Base-by-base conservation (phyloP, 1,284 basidiomycete genomes). In the Somion occarium region DNA sequence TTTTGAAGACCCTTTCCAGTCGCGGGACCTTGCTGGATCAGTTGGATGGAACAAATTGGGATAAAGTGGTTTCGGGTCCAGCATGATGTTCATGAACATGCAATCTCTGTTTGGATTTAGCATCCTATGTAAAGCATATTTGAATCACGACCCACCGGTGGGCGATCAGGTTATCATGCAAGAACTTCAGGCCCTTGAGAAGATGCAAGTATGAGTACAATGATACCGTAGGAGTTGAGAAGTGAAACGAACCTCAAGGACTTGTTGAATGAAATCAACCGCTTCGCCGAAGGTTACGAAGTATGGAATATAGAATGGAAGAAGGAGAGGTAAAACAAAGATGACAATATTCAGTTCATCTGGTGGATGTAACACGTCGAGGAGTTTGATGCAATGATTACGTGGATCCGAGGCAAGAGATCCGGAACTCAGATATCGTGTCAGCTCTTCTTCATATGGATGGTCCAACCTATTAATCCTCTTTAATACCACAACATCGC, bases 31-130 rank as follows among this genome's bases (percentile, higher is more conserved):
- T 5, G 42, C 2, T 0, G 44, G 25, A 3, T 26, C 37, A 3
- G 50, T 34, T 7, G 69, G 69, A 51, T 71, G 67, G 44, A 56
- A 66, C 4, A 55, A 52, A n/a, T 66, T 25, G 2, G 62, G 59
- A n/a, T n/a, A n/a, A n/a, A n/a, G n/a, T n/a, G n/a, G n/a, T n/a
- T n/a, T n/a, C n/a, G n/a, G n/a, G n/a, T 73, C 71, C 54, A 73
- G 61, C 70, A 74, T 70, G 37, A 74, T 61, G 48, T 75, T 75
- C n/a, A 53, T 38, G 4, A 25, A n/a, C 34, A 64, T 18, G 23
- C 42, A 44, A 37, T 44, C 27, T 18, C 49, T 44, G 23, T 15
- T 2, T n/a, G 11, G 12, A 34, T 3, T 27, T 60, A 59, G 30
- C 3, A 46, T 34, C 61, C 63, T 39, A 39, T 11, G 3, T 12